Base-by-base conservation (phyloP, 169 alveolate species). In the Plasmodium ovale region DNA sequence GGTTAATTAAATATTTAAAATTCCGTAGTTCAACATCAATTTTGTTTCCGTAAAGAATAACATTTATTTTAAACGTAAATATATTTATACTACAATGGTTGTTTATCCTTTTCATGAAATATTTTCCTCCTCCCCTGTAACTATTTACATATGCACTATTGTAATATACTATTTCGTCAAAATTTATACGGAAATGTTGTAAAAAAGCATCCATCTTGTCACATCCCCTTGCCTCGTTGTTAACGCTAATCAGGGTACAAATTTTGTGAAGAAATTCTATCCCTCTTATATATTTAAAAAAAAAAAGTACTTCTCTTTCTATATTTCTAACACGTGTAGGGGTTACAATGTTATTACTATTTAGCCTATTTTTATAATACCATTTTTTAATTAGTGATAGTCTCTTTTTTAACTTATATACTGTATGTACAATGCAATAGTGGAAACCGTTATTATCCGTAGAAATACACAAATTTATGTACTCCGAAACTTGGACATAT, bases 81-180 rank as follows among this genome's bases (percentile, higher is more conserved):
- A 77, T 68, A 4, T 51, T 60, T 62, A 49, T 68, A 39, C 12
- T 47, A 3, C 42, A 60, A 0, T 14, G 16, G 29, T 77, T 68
- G 27, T 77, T 77, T 62, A 51, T 19, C 37, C 47, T 77, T 54
- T 77, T 47, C 5, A 77, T 7, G 47, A 60, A 68, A 14, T 44
- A 35, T 14, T 42, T 77, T 35, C 42, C 60, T 19, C n/a, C n/a
- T 12, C 74, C 74, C n/a, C 44, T 62, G 54, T 60, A 77, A 14
- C 19, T 16, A 35, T 35, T 9, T 16, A 67, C 29, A 60, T 60
- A 62, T 27, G 62, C 21, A 25, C 39, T 14, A 44, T 47, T 77
- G 54, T 62, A 77, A 54, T 77, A 77, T 16, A 77, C 31, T 10
- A 77, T 60, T 16, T 77, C 77, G n/a, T 77, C 88, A 77, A 54